Evolutionary conservation across 495 filamentous ascomycete species (phyloP).

Genomic region (Aspergillus leporis): DNA sequence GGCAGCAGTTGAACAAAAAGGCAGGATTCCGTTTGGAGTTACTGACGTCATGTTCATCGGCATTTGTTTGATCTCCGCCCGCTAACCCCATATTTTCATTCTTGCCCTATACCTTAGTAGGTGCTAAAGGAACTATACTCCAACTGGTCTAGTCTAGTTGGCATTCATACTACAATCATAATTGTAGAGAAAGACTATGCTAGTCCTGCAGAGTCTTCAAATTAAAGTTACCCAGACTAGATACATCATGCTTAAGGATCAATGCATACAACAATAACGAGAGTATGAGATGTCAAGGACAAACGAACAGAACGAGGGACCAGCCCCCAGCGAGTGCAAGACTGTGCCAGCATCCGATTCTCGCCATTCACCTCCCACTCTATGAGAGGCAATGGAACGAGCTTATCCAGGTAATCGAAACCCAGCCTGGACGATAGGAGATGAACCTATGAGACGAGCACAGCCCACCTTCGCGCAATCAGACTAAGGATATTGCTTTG

Average conservation of each 20-base stretch:
- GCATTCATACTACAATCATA: too few relatives aligned
- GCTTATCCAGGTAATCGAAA: slow-evolving; percentile 38
- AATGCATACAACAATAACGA: slow-evolving; percentile 16
- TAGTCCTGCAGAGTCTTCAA: slow-evolving; percentile 9
- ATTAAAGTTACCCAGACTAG: slow-evolving; percentile 25
- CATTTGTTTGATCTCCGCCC: not conserved
- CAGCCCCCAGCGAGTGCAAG: slow-evolving; percentile 16
- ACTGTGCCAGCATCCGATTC: slow-evolving; percentile 49
- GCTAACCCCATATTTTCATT: too few relatives aligned
- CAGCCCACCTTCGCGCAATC: not conserved
- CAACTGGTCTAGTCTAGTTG: too few relatives aligned
- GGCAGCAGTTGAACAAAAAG: not conserved
- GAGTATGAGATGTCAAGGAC: slow-evolving; percentile 14
- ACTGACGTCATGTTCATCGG: not conserved
- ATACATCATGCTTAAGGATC: slow-evolving; percentile 25
- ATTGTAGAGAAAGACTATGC: not conserved
- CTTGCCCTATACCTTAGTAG: too few relatives aligned
- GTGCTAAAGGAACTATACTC: too few relatives aligned
- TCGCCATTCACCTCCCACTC: slow-evolving; percentile 24
- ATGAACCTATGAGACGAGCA: slow-evolving; percentile 46
- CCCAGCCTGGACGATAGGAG: slow-evolving; percentile 52
- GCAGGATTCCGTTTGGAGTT: not conserved
- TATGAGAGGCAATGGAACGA: slow-evolving; percentile 24
- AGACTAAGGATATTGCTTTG: not conserved
- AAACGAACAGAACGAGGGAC: slow-evolving; percentile 20